A percentile compares a stretch with the other conserved stretches of the same genome.
Evolutionary conservation across 2,329 filamentous ascomycete genomes (phyloP).

Genomic region (Blastomyces silverae): DNA sequence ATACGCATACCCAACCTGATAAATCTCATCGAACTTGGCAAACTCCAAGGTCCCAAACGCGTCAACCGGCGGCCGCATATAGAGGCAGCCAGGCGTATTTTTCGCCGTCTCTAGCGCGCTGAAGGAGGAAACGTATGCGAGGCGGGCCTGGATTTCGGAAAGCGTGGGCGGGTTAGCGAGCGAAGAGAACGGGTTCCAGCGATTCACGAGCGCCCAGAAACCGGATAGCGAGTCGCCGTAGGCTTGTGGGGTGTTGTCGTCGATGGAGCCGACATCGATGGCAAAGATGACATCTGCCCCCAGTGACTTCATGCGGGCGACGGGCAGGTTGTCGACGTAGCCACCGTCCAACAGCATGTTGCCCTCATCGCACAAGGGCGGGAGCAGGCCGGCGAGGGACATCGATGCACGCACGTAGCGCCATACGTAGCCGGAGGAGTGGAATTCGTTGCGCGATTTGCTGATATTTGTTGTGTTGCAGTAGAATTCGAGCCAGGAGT

Average conservation of each 20-base stretch:
- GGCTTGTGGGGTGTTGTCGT: slow-evolving; percentile 83
- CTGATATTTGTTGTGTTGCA: slow-evolving; percentile 99
- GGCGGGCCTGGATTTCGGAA: slow-evolving; percentile 87
- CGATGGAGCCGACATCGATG: slow-evolving; percentile 84
- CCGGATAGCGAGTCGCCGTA: slow-evolving; percentile 94
- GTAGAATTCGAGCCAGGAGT: slow-evolving; percentile 98
- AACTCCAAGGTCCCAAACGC: slow-evolving; percentile 92
- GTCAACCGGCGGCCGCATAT: slow-evolving; percentile 94
- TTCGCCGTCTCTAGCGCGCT: slow-evolving; percentile 93
- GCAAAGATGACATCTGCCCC: slow-evolving; percentile 94
- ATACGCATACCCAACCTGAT: slow-evolving; percentile 77
- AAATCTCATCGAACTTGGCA: slow-evolving; percentile 96
- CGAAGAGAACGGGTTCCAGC: slow-evolving; percentile 91
- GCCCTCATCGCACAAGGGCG: slow-evolving; percentile 91
- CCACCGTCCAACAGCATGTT: slow-evolving; percentile 95
- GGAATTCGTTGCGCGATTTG: slow-evolving; percentile 83
- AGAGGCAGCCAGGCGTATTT: slow-evolving; percentile 79
- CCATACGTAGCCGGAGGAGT: slow-evolving; percentile 96
- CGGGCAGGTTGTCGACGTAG: slow-evolving; percentile 94
- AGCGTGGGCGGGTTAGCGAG: slow-evolving; percentile 89
- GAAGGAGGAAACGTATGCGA: slow-evolving; percentile 91
- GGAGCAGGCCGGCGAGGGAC: slow-evolving; percentile 86
- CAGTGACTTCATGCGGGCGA: slow-evolving; percentile 92
- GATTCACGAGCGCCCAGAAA: slow-evolving; percentile 88
- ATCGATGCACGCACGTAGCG: slow-evolving; percentile 94